Base-by-base conservation (phyloP, 2,329 filamentous ascomycete species). In the Nothopassalora personata region DNA sequence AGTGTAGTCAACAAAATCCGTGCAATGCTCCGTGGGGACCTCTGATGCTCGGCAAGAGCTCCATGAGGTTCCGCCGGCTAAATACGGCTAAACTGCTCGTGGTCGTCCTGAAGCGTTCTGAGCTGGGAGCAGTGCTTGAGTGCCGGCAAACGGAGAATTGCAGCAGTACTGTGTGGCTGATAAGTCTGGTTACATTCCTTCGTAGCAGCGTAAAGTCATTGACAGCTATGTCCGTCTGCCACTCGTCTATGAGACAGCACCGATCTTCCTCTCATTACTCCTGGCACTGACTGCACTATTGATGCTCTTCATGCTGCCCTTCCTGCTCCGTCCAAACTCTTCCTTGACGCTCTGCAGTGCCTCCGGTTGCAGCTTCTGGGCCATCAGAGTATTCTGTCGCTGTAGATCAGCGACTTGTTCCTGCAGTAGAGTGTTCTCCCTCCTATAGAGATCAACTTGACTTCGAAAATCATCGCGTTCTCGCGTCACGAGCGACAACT, bases 351-450 rank as follows among this genome's bases (percentile, higher is more conserved):
- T 55, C 58, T 60, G 62, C 61, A 68, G 63, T 28, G 61, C 62
- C 62, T 66, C 59, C 68, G 69, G 53, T n/a, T 69, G 54, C 54
- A 82, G 54, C 49, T 70, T 69, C 7, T 73, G 72, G 9, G 78
- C 78, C 56, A 86, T 67, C 34, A 68, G 72, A 13, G 80, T 82
- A 68, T 86, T 86, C 74, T 86, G 82, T 47, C 72, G 75, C 72
- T 86, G 83, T 70, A 86, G 66, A 39, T 80, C 79, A 31, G 77
- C 78, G 60, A 86, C 75, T 68, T 83, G 77, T 66, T 74, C 73
- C 53, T 79, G 71, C 66, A 83, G 74, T 56, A 82, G 67, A 57
- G 75, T 73, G 54, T 81, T 78, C 70, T 84, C 82, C 45, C 72
- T 65, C 58, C 80, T 76, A 49, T 81, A 66, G 28, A 76, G 68